Base-by-base conservation (phyloP, 345 rosid species). In the Hevea brasiliensis region DNA sequence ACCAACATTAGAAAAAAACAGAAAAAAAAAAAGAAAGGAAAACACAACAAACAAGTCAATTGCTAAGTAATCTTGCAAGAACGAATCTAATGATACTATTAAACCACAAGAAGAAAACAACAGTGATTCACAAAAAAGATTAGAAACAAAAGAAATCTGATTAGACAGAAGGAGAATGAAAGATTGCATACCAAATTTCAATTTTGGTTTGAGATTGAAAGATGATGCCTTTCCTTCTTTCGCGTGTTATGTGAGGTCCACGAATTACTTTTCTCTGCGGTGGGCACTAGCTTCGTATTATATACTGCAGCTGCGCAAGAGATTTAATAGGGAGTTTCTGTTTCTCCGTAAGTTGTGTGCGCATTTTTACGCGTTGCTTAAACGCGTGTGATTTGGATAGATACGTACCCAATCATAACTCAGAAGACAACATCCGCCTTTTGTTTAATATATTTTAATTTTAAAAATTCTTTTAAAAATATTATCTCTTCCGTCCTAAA, bases 301-400 rank as follows among this genome's bases (percentile, higher is more conserved):
- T 48, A 24, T 47, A 47, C 17, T 50, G 55, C 55, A 17, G 57
- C 12, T 6, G 13, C 7, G 14, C 3, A 26, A 13, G 18, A 42
- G 12, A 63, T 47, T 13, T 13, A 2, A 2, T 26, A 47, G 32
- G 37, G 13, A 21, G 12, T 65, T 15, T 15, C 17, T 50, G 6
- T 3, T 14, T n/a, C n/a, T n/a, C n/a, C n/a, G n/a, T n/a, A n/a
- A 24, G 13, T 24, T 21, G 32, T 4, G 68, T 14, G 55, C 68
- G 35, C 68, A 26, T 65, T 9, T 48, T 41, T 51, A 67, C 71
- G 71, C 71, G 71, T 67, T 67, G 45, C 60, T 20, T 67, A 48
- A 32, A 67, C 71, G 71, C 71, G 71, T 67, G n/a, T n/a, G n/a
- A n/a, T n/a, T n/a, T n/a, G n/a, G n/a, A 48, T 15, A 3, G 53